Base-by-base conservation (phyloP, 2,329 filamentous ascomycete genomes). In the Penicillium sp. region DNA sequence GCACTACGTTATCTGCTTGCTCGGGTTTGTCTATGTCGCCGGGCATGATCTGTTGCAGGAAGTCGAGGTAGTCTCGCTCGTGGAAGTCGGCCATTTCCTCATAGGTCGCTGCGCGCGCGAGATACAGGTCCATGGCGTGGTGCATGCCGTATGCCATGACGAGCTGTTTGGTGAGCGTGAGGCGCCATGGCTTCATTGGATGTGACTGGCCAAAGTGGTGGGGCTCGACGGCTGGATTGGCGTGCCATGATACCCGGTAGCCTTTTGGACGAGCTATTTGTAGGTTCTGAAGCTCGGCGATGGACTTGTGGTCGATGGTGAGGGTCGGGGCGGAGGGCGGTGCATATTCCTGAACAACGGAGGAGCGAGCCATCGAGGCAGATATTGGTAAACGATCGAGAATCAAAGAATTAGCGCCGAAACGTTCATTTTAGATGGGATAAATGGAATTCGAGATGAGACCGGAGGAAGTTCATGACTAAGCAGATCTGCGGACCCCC, bases 111-210 rank as follows among this genome's bases (percentile, higher is more conserved):
- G 89, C 84, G 27, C 93, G 86, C 25, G 93, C 86, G 51, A 91
- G 84, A 76, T 95, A 97, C 64, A 93, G 89, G 76, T 97, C 92
- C 94, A 99, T 97, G 62, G 91, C 92, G 69, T 93, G 90, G 68
- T 95, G 92, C 84, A 99, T 91, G 65, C 94, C 94, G 74, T 97
- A 97, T 1, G 91, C 89, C 72, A 95, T 88, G 62, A 99, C 91
- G 47, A 99, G 85, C 69, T 94, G 91, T 75, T 99, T 97, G 56
- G 94, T 95, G 55, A 99, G 83, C 17, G 93, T 97, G 63, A 99
- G 80, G 37, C 94, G 90, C 93, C 94, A 97, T 58, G 94, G 94
- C 75, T 99, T 99, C 94, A 99, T 99, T 21, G 94, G 94, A 80
- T 99, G 94, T 10, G 91, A 93, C 77, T 91, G 89, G 64, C 94